phyloP scores from a whole-genome alignment of 225 moss, liverwort and hornwort genomes.

The Climacium dendroides region DNA sequence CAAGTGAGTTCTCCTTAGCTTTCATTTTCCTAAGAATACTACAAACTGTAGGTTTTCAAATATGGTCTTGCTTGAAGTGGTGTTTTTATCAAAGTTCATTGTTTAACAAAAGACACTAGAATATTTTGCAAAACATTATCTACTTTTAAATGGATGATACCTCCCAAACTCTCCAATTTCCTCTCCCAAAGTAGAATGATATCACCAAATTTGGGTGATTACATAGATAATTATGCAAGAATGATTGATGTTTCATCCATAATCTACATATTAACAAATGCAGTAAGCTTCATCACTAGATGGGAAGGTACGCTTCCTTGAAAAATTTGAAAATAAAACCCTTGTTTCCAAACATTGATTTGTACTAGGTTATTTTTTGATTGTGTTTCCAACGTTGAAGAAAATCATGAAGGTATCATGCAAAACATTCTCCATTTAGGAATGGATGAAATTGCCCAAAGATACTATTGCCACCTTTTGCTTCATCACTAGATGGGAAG shows the following conservation, averaged over 20 bases:
- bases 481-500: not conserved
- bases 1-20: accelerated
- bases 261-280: accelerated
- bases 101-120: accelerated
- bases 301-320: accelerated
- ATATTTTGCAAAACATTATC: not conserved
- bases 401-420: accelerated
- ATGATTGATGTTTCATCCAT: too few species aligned
- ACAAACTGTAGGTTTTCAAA: not conserved
- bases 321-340: not conserved
- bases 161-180: accelerated
- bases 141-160: not conserved
- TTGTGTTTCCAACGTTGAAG: accelerated
- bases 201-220: not conserved
- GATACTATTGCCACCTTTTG: not conserved
- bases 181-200: too few species aligned
- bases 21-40: not conserved
- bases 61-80: not conserved
- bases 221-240: not conserved
- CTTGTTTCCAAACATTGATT: too few species aligned
- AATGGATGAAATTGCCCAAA: too few species aligned
- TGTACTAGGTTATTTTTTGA: accelerated
- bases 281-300: not conserved
- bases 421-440: not conserved
- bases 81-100: accelerated